Conservation (phyloP, 169 alveolate genomes). For the Plasmodium ovale region DNA sequence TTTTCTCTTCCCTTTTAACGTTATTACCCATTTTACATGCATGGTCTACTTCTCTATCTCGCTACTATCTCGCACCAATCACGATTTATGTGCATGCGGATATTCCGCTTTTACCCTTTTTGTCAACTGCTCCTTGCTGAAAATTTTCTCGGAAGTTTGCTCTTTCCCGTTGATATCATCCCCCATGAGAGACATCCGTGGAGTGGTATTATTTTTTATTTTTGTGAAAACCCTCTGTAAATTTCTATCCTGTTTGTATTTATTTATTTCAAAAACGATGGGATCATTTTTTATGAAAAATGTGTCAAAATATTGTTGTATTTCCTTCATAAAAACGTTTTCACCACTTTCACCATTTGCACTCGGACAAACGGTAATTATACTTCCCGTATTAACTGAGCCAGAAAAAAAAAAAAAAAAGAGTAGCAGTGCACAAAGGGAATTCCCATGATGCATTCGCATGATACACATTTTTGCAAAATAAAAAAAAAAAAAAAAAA, state of each 20-base stretch:
- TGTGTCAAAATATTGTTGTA: background rate
- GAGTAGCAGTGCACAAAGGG: no score
- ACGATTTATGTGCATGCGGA: no score
- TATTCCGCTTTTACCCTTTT: no score
- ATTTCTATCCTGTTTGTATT: constrained; percentile 15
- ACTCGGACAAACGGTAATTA: background rate
- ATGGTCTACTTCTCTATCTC: background rate
- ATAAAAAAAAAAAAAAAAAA: no score
- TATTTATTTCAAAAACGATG: constrained; percentile 11
- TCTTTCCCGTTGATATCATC: background rate
- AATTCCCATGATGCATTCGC: no score
- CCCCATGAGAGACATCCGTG: background rate
- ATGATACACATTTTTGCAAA: no score
- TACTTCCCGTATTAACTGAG: constrained; percentile 20
- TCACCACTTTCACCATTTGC: background rate
- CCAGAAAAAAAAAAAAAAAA: background rate
- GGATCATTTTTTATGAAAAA: constrained; percentile 7
- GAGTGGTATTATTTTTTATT: background rate
- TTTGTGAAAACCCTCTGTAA: constrained; percentile 7
- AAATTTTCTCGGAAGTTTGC: background rate
- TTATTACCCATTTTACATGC: no score
- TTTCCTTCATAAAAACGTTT: constrained; percentile 6
- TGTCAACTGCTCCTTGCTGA: constrained; percentile 7
- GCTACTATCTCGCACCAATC: background rate
- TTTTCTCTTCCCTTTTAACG: no score